These are phyloP conservation scores for Thraustochytrium sp. DNA, from an alignment of 352 stramenopile genomes.

Conservation along the genomic window DNA sequence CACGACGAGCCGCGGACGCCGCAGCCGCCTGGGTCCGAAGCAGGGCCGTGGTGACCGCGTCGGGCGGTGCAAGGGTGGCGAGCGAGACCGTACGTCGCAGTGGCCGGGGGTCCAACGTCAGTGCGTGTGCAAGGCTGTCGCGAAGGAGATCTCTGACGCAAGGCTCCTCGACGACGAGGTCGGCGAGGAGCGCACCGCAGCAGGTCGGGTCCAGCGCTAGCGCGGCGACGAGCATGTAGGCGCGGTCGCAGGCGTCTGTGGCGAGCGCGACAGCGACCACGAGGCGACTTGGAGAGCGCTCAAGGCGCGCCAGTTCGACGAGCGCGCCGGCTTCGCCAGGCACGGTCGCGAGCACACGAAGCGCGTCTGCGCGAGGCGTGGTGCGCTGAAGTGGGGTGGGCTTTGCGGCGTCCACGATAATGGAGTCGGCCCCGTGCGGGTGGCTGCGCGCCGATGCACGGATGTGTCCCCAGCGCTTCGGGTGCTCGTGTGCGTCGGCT, in stretches of 20 bases:
- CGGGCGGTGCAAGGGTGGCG: no score
- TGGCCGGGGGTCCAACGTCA: no score
- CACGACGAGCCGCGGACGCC: no score
- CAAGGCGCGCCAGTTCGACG: neutral
- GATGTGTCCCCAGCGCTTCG: neutral
- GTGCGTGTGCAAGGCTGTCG: neutral
- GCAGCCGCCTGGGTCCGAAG: no score
- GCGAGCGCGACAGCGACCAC: neutral
- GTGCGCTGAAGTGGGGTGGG: neutral
- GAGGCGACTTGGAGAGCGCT: neutral
- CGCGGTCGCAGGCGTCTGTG: neutral
- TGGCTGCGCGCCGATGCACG: constrained; percentile 13
- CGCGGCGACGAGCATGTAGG: neutral
- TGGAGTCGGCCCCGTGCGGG: constrained; percentile 42
- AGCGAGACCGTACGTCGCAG: no score
- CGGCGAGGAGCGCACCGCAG: neutral
- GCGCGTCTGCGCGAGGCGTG: neutral
- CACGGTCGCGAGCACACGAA: neutral
- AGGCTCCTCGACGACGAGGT: neutral
- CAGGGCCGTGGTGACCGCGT: no score
- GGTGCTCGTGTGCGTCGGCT: constrained; percentile 40
- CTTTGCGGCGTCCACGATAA: constrained; percentile 28
- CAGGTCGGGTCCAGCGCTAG: neutral
- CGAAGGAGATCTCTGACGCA: no score
- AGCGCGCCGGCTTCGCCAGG: neutral